Base-by-base conservation (phyloP, 345 rosid genomes). In the Bruguiera gymnorhiza region DNA sequence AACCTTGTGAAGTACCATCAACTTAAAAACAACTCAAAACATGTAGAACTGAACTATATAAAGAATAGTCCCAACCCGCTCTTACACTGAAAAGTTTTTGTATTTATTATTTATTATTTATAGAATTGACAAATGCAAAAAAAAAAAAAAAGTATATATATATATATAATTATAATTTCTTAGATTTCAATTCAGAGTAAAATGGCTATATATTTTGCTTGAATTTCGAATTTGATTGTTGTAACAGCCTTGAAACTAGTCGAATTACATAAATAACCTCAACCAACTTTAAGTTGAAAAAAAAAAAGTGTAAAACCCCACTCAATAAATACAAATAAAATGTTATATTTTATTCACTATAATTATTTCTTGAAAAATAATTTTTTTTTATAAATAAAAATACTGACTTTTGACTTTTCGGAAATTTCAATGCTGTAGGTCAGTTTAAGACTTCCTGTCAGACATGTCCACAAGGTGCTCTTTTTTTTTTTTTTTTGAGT, bases 341-440 rank as follows among this genome's bases (percentile, higher is more conserved):
- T 8, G 4, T 10, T 15, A 24, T 56, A 8, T 21, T 56, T 23
- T 27, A 24, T 11, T 8, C 23, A 1, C 18, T 55, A 8, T 5
- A 23, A 23, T 26, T 3, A 21, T 55, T 6, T 55, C 4, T 23
- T 9, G 15, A 56, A 56, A 56, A 24, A 23, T 56, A 56, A 56
- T 4, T n/a, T 2, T 23, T 23, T 39, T 68, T 58, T 58, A 18
- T 8, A 57, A 32, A 66, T 52, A 70, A 58, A 56, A 24, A 24
- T 24, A 21, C 37, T 34, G 37, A 8, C 9, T 6, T 34, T 34
- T 34, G 37, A 34, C 15, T 2, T 43, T 67, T 67, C 68, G 68
- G 68, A 71, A 71, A 70, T 62, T 67, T 65, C 76, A 57, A 77
- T 69, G 81, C 27, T 71, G 81, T 43, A 62, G 65, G 59, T 65